phyloP scores from a whole-genome alignment of 257 asterid genomes.

The Misopates orontium region DNA sequence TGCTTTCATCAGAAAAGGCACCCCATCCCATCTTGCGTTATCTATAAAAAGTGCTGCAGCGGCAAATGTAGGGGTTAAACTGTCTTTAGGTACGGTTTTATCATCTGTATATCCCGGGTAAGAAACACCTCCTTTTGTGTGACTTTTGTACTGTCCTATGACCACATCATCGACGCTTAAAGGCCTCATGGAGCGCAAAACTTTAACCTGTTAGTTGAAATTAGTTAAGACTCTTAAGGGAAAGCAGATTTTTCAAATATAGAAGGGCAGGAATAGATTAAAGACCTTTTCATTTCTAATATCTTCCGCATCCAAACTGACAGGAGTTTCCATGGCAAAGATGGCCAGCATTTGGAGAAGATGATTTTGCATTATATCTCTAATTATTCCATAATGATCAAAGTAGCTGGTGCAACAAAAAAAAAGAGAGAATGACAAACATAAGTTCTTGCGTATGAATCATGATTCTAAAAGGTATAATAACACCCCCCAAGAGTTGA shows the following conservation, averaged over 20 bases:
- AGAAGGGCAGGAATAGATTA: constrained; percentile 17
- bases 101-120: constrained; percentile 87
- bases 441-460: too few relatives aligned
- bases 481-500: too few relatives aligned
- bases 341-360: constrained; percentile 93
- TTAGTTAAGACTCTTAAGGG: not conserved
- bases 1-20: constrained; percentile 96
- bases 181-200: constrained; percentile 91
- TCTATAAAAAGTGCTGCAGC: constrained; percentile 97
- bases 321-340: constrained; percentile 99
- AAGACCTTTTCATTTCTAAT: constrained; percentile 91
- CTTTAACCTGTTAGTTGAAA: constrained; percentile 67
- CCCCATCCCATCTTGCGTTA: constrained; percentile 98
- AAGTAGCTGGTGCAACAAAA: constrained; percentile 60
- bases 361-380: constrained; percentile 99
- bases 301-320: constrained; percentile 97
- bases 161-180: constrained; percentile 67
- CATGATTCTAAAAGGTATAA: not conserved
- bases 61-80: constrained; percentile 94
- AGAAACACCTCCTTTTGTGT: constrained; percentile 61
- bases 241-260: not conserved
- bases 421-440: constrained; percentile 16
- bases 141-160: constrained; percentile 88
- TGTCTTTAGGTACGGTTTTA: constrained; percentile 84
- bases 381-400: constrained; percentile 86